Evolutionary conservation across 2,329 filamentous ascomycete species (phyloP), one percentile per base, ranked within the genome.

Genomic region (Chaetomium sp.): DNA sequence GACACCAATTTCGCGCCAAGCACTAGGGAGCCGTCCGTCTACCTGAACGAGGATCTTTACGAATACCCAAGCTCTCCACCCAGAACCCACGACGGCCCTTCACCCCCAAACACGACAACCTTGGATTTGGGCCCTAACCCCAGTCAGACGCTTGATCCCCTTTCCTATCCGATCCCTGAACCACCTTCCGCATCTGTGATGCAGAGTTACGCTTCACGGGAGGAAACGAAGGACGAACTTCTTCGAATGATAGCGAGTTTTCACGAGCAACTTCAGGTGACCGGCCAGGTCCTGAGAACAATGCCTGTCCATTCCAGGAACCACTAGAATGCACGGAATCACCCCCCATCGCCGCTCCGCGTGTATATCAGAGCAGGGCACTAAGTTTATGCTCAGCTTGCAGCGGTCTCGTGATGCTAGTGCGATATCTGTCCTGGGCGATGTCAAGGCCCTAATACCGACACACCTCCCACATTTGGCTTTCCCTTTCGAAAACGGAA

Each of bases 1-100:
- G 19, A 27, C 66, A 46, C 64, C 72, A 43, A 37, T 43, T 57
- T 11, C 51, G 19, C 19, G 19, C 53, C 1, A 58, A 52, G 49
- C 73, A 80, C 38, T 79, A 82, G 59, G 79, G 79, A 0, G 82
- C 79, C 3, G 82, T 84, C 47, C 85, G 84, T 63, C 77, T 84
- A 7, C 79, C 79, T 1, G 81, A 84, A 43, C n/a, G 41, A 43
- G 41, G 14, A 43, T 14, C 41, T 43, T 43, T 19, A 43, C 32
- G 12, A 43, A 8, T 9, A 19, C 9, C 41, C 41, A 43, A 4
- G 41, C 32, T 9, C 41, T 43, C 6, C 9, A 14, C 9, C 19
- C 41, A 3, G 14, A 19, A 8, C n/a, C 14, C n/a, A 19, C 19
- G 19, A 27, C 19, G 19, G 19, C 19, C 19, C 19, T 27, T 27